These are phyloP conservation scores for Erodium trifolium DNA, from an alignment of 441 rosid genomes.

Conservation along the genomic window DNA sequence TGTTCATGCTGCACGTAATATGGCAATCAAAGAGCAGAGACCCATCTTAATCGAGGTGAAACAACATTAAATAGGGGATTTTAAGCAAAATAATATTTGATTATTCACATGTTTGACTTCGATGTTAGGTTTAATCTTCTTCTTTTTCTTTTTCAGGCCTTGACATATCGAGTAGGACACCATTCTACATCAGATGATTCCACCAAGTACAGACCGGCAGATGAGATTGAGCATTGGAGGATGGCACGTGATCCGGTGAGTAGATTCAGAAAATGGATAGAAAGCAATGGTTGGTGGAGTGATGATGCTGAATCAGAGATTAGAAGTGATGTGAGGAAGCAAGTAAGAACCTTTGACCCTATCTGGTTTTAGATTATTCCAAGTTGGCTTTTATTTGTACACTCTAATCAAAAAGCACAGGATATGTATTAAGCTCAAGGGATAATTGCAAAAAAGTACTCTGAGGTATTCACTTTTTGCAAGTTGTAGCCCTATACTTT, in stretches of 20 bases:
- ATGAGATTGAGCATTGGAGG: conserved; percentile 24
- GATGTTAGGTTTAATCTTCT: neutral
- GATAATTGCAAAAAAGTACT: no score
- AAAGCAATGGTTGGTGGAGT: conserved; percentile 14
- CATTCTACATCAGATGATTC: conserved; percentile 28
- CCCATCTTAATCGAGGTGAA: conserved; percentile 7
- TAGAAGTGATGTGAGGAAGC: conserved; percentile 20
- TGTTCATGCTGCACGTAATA: conserved; percentile 23
- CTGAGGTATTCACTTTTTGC: no score
- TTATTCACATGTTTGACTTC: neutral
- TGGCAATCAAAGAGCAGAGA: conserved; percentile 20
- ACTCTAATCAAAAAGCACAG: neutral
- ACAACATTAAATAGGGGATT: neutral
- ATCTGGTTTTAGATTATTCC: neutral
- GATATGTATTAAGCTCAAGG: no score
- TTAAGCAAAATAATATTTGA: neutral
- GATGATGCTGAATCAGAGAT: conserved; percentile 19
- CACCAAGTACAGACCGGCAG: conserved; percentile 24
- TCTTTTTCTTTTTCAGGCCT: conserved; percentile 13
- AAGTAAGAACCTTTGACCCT: neutral
- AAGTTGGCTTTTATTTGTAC: neutral
- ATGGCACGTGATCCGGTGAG: conserved; percentile 16
- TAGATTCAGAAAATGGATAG: conserved; percentile 23
- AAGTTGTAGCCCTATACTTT: no score
- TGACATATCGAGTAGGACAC: conserved; percentile 26